These are phyloP conservation scores for Racocetra persica DNA, from an alignment of 371 early-diverging fungal species.

Conservation along the genomic window DNA sequence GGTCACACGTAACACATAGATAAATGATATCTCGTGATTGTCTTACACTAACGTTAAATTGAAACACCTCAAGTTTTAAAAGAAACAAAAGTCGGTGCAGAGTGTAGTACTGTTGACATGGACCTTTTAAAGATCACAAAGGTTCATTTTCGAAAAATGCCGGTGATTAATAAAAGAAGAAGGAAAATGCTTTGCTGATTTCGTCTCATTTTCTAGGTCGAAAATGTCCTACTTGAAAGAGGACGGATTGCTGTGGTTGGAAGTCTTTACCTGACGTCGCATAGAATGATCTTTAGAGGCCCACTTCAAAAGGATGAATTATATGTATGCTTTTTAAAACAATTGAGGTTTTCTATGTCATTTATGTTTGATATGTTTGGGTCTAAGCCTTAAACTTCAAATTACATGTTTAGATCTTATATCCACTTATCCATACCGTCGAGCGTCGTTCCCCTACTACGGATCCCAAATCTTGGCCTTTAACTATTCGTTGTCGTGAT, in stretches of 20 bases:
- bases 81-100: too few relatives aligned
- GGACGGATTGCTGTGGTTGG: conserved; percentile 63
- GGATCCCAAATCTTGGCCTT: conserved; percentile 58
- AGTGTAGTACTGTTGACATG: neutral
- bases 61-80: too few relatives aligned
- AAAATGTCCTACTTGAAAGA: conserved; percentile 69
- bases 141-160: conserved; percentile 13
- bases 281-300: conserved; percentile 80
- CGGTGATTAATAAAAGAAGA: neutral
- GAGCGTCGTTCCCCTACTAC: conserved; percentile 64
- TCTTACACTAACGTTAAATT: too few relatives aligned
- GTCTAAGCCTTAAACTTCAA: neutral
- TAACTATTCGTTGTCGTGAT: conserved; percentile 79
- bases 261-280: conserved; percentile 79
- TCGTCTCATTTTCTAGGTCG: conserved; percentile 57
- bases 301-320: conserved; percentile 61
- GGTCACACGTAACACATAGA: too few relatives aligned
- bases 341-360: neutral
- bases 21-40: too few relatives aligned
- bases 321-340: conserved; percentile 62
- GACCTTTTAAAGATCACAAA: conserved; percentile 20
- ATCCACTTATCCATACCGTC: conserved; percentile 85
- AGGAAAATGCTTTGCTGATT: neutral
- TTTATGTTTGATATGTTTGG: neutral
- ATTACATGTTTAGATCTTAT: conserved; percentile 68